These are phyloP conservation scores for Agrocybe pediades DNA, from an alignment of 768 basidiomycete species.

Conservation along the genomic window DNA sequence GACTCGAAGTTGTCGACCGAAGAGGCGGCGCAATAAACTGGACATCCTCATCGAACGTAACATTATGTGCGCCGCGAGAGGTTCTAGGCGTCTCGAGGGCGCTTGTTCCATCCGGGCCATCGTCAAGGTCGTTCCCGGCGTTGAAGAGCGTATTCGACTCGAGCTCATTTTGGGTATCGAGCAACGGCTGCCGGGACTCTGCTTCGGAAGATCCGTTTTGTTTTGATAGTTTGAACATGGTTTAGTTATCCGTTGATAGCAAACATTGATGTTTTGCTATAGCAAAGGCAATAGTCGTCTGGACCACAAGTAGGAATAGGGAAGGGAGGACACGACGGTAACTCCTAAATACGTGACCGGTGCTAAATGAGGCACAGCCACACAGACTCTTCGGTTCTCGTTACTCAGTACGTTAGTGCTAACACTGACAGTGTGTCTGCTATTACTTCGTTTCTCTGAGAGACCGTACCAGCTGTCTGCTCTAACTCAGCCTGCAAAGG, in stretches of 20 bases:
- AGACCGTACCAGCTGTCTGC: too few species aligned
- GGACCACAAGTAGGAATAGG: too few species aligned
- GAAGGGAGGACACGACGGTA: too few species aligned
- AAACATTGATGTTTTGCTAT: constrained; percentile 16
- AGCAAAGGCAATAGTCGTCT: not conserved
- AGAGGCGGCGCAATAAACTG: constrained; percentile 69
- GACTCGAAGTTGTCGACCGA: constrained; percentile 72
- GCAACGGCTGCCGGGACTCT: constrained; percentile 62
- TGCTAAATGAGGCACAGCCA: too few species aligned
- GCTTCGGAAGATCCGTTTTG: constrained; percentile 21
- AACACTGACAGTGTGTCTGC: too few species aligned
- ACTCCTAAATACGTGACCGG: too few species aligned
- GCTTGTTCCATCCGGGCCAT: constrained; percentile 36
- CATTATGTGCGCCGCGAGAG: constrained; percentile 43
- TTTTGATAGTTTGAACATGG: constrained; percentile 25
- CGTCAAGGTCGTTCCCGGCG: constrained; percentile 56
- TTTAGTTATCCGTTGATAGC: constrained; percentile 14
- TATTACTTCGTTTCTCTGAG: too few species aligned
- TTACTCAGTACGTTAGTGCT: too few species aligned
- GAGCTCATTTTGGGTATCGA: constrained; percentile 46
- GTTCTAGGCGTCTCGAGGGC: constrained; percentile 31
- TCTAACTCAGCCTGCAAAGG: too few species aligned
- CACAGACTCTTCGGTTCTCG: too few species aligned
- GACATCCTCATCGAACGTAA: constrained; percentile 70
- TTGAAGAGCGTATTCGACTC: constrained; percentile 49